Conservation (phyloP, 106 monocot species). For the Acorus gramineus region DNA sequence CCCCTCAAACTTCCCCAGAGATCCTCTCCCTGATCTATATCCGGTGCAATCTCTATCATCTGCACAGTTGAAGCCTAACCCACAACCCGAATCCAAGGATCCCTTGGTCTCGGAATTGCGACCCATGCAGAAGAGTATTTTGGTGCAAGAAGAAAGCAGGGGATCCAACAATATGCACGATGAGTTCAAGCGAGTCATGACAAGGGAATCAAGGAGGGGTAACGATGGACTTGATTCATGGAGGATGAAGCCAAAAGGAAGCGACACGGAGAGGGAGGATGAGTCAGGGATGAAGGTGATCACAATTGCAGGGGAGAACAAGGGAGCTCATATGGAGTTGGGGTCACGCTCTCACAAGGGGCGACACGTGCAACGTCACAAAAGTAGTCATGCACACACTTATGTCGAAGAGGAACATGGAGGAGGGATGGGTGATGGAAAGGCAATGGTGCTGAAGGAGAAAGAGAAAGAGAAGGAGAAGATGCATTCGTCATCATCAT, state of each 20-base stretch:
- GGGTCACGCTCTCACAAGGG: not conserved
- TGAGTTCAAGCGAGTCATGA: not conserved
- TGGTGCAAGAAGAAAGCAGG: slow-evolving; percentile 1
- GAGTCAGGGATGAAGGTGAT: slow-evolving; percentile 21
- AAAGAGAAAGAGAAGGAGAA: slow-evolving; percentile 1
- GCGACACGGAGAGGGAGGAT: slow-evolving; percentile 3
- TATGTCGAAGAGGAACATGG: too few relatives aligned
- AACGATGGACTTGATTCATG: not conserved
- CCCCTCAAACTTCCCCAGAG: not conserved
- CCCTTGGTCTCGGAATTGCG: too few relatives aligned
- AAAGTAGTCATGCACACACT: too few relatives aligned
- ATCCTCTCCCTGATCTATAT: slow-evolving; percentile 16
- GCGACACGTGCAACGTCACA: too few relatives aligned
- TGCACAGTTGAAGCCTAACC: not conserved
- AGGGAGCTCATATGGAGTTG: slow-evolving; percentile 60
- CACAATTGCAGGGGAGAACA: slow-evolving; percentile 58
- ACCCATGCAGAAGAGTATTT: slow-evolving; percentile 3
- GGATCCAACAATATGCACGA: not conserved
- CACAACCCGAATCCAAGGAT: slow-evolving; percentile 12
- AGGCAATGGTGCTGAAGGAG: not conserved
- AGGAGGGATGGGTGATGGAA: too few relatives aligned
- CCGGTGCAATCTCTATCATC: not conserved
- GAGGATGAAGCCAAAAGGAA: not conserved
- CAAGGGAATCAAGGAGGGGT: not conserved
- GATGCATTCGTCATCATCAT: not conserved